Base-by-base conservation (phyloP, 345 rosid genomes). In the Viola odorata region DNA sequence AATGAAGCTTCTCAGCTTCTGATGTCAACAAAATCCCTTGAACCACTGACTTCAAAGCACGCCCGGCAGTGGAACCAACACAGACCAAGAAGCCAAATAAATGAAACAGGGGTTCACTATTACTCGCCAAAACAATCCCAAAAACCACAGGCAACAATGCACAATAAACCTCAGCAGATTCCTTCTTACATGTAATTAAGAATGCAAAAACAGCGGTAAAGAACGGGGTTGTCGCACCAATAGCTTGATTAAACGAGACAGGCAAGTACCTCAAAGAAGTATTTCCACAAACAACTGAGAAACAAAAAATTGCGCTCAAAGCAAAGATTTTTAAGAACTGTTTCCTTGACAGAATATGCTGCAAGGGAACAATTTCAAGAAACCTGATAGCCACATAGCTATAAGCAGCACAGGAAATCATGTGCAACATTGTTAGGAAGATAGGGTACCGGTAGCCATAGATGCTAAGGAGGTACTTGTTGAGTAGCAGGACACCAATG, bases 221-320 rank as follows among this genome's bases (percentile, higher is more conserved):
- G 63, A 94, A 94, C 0, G 99, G 99, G 55, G 99, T 94, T 5
- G 99, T 94, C 0, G 99, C 99, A n/a, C 97, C 99, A 48, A 90
- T 88, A 2, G 96, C 96, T 57, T 94, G 99, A 47, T 94, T 94
- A 57, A 94, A 94, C n/a, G 99, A 94, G 3, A 94, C 96, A 8
- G 99, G 99, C 40, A 94, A 80, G 82, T 94, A 94, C 54, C 99
- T 79, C 5, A 94, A 82, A 0, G 91, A 86, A 13, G 97, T 94
- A 73, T 94, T 94, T 3, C 99, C 99, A 53, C 97, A 94, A 1
- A 94, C 99, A 6, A 94, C 99, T 4, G 99, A 94, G 69, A 94
- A 85, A 64, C 96, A 90, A 56, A 94, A 94, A 41, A 94, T 94
- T 8, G 81, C 85, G 4, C 91, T 87, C 47, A 94, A 66, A 9